Evolutionary conservation across 805 yeast genomes (phyloP).

Genomic region (Torulaspora gathmanii): DNA sequence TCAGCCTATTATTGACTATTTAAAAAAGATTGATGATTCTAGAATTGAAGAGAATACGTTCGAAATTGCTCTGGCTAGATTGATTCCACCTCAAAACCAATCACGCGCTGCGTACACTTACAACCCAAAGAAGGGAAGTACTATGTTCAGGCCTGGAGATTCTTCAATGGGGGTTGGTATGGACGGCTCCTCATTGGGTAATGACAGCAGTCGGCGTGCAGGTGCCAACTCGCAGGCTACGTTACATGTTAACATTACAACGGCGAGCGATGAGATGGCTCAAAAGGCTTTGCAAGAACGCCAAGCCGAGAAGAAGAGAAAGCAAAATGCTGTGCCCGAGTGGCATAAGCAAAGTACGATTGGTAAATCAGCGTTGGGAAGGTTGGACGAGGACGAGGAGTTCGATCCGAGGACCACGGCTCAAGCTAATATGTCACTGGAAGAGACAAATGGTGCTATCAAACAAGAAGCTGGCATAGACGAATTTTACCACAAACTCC

Average conservation of each 20-base stretch:
- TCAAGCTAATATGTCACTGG: conserved; percentile 21
- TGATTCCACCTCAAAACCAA: conserved; percentile 77
- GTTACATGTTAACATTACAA: conserved; percentile 78
- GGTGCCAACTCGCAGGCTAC: conserved; percentile 74
- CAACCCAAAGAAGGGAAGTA: conserved; percentile 43
- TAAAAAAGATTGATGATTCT: conserved; percentile 78
- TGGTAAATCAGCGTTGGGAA: conserved; percentile 59
- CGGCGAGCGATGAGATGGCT: conserved; percentile 77
- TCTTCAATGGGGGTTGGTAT: conserved; percentile 22
- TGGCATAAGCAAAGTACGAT: conserved; percentile 95
- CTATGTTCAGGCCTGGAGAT: conserved; percentile 42
- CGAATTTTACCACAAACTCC: conserved; percentile 19
- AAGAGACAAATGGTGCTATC: conserved; percentile 11
- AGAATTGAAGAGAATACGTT: conserved; percentile 83
- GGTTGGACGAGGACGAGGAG: conserved; percentile 49
- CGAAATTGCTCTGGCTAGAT: conserved; percentile 73
- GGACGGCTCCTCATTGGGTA: conserved; percentile 36
- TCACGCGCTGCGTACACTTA: conserved; percentile 67
- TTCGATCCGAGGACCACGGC: conserved; percentile 30
- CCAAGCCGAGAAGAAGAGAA: conserved; percentile 65
- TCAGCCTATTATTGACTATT: conserved; percentile 76
- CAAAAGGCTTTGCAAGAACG: conserved; percentile 60
- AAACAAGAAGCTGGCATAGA: conserved; percentile 17
- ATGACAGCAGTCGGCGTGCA: conserved; percentile 44
- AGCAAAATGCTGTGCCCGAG: conserved; percentile 91